Evolutionary conservation across 768 basidiomycete species (phyloP), one percentile per base, ranked within the genome.

Genomic region (Termitomyces sp.): DNA sequence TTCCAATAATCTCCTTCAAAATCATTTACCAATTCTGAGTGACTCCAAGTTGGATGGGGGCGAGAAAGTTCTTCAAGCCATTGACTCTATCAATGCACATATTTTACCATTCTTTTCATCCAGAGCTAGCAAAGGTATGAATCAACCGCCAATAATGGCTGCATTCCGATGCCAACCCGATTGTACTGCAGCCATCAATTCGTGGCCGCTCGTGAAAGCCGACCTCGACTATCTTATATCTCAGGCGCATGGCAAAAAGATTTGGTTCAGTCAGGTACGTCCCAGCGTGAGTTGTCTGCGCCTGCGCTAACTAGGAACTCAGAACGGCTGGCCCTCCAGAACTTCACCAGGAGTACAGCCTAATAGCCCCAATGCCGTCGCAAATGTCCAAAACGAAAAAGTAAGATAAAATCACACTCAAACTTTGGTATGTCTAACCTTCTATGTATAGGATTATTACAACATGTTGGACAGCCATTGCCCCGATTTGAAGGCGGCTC

Each of bases 281-380:
- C 21, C 17, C 17, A 40, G 19, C 38, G 10, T 27, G 19, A 52
- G 19, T 17, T 7, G 19, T 45, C n/a, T 46, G 50, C 21, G 29
- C 31, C n/a, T 27, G 21, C 17, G 17, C 21, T 43, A 5, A 51
- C 14, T 2, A 14, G 10, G 3, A 40, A 2, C n/a, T 21, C 42
- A 90, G 89, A 90, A 88, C 65, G 87, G 89, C 40, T 90, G 88
- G 89, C 89, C 89, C 0, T 89, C 87, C 0, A 73, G 73, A 50
- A 85, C 84, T 1, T 89, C 79, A 14, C 41, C 66, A 1, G 74
- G 81, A 11, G 86, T 90, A 16, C 73, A 88, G 59, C 82, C 88
- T 3, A 90, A 89, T 66, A 86, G 82, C 59, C 74, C 75, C 0
- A 56, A 64, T 47, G 88, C 89, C 6, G 77, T 87, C 8, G 81